Evolutionary conservation across 2,329 filamentous ascomycete genomes (phyloP).

Genomic region (Drechslerella dactyloides): DNA sequence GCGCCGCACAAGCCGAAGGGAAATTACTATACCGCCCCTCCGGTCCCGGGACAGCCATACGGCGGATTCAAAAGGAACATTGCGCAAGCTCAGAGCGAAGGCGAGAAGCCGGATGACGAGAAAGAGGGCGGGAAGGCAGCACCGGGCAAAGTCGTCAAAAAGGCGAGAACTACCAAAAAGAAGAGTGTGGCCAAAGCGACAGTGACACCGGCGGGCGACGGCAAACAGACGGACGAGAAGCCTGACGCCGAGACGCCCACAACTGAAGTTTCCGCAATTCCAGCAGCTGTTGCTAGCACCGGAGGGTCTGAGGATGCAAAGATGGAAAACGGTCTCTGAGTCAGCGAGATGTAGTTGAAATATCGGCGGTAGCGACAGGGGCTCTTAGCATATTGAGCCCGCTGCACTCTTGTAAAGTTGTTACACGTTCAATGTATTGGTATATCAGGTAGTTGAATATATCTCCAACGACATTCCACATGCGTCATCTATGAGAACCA

Average conservation of each 20-base stretch:
- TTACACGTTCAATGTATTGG: neutral
- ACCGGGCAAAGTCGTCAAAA: constrained; percentile 9
- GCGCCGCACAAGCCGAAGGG: constrained; percentile 44
- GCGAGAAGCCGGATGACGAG: constrained; percentile 16
- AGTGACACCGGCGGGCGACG: neutral
- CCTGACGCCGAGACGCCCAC: neutral
- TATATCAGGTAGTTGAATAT: neutral
- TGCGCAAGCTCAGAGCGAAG: constrained; percentile 1
- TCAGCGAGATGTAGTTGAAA: neutral
- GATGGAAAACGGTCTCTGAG: constrained; percentile 9
- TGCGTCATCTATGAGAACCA: neutral
- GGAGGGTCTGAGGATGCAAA: constrained; percentile 9
- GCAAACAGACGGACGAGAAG: constrained; percentile 11
- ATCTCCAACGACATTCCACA: constrained; percentile 11
- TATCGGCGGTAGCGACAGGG: neutral
- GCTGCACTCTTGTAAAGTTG: neutral
- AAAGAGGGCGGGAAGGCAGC: constrained; percentile 10
- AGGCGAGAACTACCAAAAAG: constrained; percentile 17
- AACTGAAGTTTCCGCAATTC: neutral
- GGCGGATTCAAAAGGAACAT: constrained; percentile 33
- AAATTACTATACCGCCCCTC: constrained; percentile 40
- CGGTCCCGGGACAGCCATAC: constrained; percentile 27
- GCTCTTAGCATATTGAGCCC: too few relatives aligned
- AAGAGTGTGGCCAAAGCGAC: constrained; percentile 8
- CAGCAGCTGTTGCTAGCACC: neutral